Base-by-base conservation (phyloP, 1,284 basidiomycete species). In the Microbotryum intermedium region DNA sequence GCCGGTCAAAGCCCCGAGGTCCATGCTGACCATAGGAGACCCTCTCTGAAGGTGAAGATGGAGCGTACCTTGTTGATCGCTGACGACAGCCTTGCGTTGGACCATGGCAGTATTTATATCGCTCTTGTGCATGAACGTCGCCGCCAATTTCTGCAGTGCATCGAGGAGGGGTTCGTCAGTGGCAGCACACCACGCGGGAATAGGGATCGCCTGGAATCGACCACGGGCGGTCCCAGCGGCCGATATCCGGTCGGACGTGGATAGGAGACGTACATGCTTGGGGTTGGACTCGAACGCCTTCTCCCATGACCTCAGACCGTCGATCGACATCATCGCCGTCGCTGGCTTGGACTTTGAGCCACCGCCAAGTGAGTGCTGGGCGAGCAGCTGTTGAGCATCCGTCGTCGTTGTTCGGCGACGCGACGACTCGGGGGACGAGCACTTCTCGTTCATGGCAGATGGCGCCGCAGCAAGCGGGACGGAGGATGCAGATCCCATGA, bases 111-210 rank as follows among this genome's bases (percentile, higher is more conserved):
- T 74, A 58, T 80, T 78, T 60, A 92, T 83, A 75, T 90, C 80
- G 47, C 80, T 78, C 71, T 93, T 87, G 66, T 83, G 78, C 30
- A 97, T 79, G 63, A 94, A 82, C 20, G 88, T 86, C 62, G 88
- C 84, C 8, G 90, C 86, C 42, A 95, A 82, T 69, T 82, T 79
- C 11, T 39, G 16, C 34, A 11, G 34, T 39, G 34, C 34, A 39
- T 39, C 13, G 13, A 39, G 34, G 13, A 39, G 34, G 13, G 2
- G 9, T 39, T 39, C 13, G 16, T 39, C 34, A 39, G 34, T 39
- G 11, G 34, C 34, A 39, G 34, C 34, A 16, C 34, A 39, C 34
- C 34, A 39, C 34, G 34, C 34, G 34, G 34, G 11, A 6, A 39
- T n/a, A n/a, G n/a, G n/a, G n/a, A n/a, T n/a, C n/a, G n/a, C n/a